Percentiles rank a stretch among this genome's conserved stretches.
These are phyloP conservation scores for Aphanomyces cochlioides DNA, from an alignment of 352 stramenopile genomes.

Conservation along the genomic window DNA sequence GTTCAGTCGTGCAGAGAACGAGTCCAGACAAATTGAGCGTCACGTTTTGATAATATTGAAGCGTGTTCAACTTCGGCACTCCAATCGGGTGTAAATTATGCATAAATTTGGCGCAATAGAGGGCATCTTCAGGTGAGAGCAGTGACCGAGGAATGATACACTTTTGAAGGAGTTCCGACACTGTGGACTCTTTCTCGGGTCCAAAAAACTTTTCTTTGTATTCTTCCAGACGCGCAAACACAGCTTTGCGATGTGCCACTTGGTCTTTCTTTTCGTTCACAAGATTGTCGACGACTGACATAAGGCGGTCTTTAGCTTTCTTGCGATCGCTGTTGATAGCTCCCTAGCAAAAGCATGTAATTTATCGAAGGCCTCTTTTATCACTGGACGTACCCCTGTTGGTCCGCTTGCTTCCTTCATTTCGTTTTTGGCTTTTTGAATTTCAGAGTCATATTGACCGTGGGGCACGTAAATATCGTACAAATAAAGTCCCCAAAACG, in stretches of 20 bases:
- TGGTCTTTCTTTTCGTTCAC: constrained; percentile 84
- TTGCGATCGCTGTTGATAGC: constrained; percentile 37
- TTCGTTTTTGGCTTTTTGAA: constrained; percentile 34
- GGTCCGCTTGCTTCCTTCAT: background rate
- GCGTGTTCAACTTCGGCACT: constrained; percentile 61
- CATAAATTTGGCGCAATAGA: constrained; percentile 85
- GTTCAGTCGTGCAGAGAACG: constrained; percentile 77
- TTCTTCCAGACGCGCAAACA: constrained; percentile 69
- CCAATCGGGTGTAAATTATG: constrained; percentile 69
- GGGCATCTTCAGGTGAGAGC: constrained; percentile 75
- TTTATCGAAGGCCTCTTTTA: too few relatives aligned
- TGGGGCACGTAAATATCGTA: constrained; percentile 87
- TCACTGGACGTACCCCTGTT: too few relatives aligned
- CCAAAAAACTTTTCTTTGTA: constrained; percentile 69
- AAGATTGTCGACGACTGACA: constrained; percentile 74
- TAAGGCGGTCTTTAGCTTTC: constrained; percentile 75
- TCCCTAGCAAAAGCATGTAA: too few relatives aligned
- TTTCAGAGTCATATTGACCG: constrained; percentile 81
- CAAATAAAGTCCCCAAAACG: constrained; percentile 81
- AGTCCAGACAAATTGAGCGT: constrained; percentile 72
- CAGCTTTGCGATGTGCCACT: constrained; percentile 76
- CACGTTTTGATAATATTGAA: constrained; percentile 82
- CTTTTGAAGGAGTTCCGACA: constrained; percentile 71
- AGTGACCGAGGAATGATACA: constrained; percentile 74
- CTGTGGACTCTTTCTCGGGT: constrained; percentile 38